A percentile compares a stretch with the other conserved stretches of the same genome.
Evolutionary conservation across 2,329 filamentous ascomycete genomes (phyloP).

Genomic region (Penicillium sp.): DNA sequence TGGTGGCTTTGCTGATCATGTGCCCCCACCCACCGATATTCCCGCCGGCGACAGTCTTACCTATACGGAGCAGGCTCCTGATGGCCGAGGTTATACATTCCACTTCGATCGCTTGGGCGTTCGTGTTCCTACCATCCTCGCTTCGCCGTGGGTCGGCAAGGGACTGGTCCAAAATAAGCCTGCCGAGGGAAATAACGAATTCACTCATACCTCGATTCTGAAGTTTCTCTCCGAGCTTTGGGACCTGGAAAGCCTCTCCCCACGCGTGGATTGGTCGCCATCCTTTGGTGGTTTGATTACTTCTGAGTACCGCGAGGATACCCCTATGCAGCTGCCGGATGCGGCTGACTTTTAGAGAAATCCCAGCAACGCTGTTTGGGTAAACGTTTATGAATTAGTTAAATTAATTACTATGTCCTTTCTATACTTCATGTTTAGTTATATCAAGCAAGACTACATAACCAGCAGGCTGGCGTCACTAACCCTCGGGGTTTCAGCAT

Average conservation of each 20-base stretch:
- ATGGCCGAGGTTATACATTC: conserved; percentile 28
- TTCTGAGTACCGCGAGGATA: conserved; percentile 23
- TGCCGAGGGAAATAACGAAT: conserved; percentile 36
- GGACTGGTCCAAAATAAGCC: conserved; percentile 41
- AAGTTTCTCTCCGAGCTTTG: conserved; percentile 43
- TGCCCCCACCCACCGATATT: conserved; percentile 38
- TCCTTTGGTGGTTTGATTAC: conserved; percentile 35
- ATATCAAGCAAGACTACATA: neutral
- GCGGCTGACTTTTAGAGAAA: conserved; percentile 15
- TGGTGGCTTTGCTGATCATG: conserved; percentile 48
- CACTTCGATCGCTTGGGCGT: conserved; percentile 30
- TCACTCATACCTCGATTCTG: conserved; percentile 44
- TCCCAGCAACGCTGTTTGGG: neutral
- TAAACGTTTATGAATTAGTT: neutral
- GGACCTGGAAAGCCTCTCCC: conserved; percentile 38
- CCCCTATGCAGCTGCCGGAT: conserved; percentile 23
- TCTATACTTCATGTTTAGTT: neutral
- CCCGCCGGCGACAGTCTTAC: conserved; percentile 38
- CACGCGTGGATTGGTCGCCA: conserved; percentile 36
- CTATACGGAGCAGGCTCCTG: conserved; percentile 29
- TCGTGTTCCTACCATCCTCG: conserved; percentile 30
- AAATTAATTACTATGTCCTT: neutral
- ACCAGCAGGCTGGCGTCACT: no score
- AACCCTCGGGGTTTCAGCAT: neutral
- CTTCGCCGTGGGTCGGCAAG: conserved; percentile 41